Percentiles rank a stretch among this genome's conserved stretches.
phyloP scores from a whole-genome alignment of 2,329 filamentous ascomycete genomes.

The Daldinia sp. region DNA sequence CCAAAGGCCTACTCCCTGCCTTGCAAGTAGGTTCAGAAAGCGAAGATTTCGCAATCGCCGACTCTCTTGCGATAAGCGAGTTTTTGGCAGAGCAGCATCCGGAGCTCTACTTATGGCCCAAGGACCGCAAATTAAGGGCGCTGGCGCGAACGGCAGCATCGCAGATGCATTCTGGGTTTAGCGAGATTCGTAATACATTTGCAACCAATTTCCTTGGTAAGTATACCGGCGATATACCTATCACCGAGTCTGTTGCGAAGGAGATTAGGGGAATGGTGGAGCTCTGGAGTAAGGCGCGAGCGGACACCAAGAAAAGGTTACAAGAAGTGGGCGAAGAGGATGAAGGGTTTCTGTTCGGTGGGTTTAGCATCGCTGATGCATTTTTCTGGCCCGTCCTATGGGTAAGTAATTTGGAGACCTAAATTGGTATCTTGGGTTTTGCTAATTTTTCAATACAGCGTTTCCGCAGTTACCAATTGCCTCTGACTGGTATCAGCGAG shows the following conservation, averaged over 20 bases:
- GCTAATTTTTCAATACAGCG: slow-evolving; percentile 30
- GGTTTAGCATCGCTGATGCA: slow-evolving; percentile 45
- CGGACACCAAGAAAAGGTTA: slow-evolving; percentile 30
- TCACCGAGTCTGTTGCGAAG: slow-evolving; percentile 30
- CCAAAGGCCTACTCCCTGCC: slow-evolving; percentile 49
- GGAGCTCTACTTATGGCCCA: slow-evolving; percentile 51
- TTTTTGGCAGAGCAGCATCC: slow-evolving; percentile 56
- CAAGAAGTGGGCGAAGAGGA: slow-evolving; percentile 37
- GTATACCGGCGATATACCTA: slow-evolving; percentile 40
- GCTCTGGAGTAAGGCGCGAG: slow-evolving; percentile 39
- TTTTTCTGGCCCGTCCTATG: slow-evolving; percentile 47
- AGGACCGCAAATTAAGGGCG: slow-evolving; percentile 50
- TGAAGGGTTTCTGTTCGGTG: slow-evolving; percentile 42
- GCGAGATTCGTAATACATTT: slow-evolving; percentile 52
- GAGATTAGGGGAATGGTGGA: slow-evolving; percentile 39
- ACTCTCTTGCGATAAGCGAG: slow-evolving; percentile 59
- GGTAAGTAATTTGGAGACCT: slow-evolving; percentile 33
- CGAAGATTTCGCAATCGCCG: slow-evolving; percentile 50
- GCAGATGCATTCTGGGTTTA: slow-evolving; percentile 58
- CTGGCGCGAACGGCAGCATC: slow-evolving; percentile 55
- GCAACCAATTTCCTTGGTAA: slow-evolving; percentile 51
- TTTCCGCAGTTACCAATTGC: slow-evolving; percentile 44
- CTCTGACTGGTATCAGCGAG: slow-evolving; percentile 37
- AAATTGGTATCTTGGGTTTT: background rate
- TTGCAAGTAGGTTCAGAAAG: slow-evolving; percentile 53